A percentile compares a stretch with the other conserved stretches of the same genome.
These are phyloP conservation scores for Aristolochia fimbriata DNA, from an alignment of 164 flowering plant species.

Conservation along the genomic window DNA sequence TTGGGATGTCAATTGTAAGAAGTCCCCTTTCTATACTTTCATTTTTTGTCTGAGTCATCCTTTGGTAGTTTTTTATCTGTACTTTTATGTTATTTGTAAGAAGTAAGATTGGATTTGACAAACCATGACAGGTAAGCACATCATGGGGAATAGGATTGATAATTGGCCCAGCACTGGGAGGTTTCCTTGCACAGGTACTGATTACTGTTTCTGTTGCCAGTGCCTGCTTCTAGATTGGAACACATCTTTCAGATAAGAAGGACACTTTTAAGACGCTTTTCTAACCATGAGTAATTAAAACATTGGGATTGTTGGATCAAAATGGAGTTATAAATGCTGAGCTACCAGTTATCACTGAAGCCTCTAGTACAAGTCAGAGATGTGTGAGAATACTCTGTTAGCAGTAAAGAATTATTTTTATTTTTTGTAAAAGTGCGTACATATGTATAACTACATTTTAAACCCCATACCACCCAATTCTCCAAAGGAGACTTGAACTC, in stretches of 20 bases:
- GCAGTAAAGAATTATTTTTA: too few species aligned
- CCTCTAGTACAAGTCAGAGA: not conserved
- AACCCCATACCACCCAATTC: too few species aligned
- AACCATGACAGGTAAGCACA: constrained; percentile 35
- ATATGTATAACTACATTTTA: too few species aligned
- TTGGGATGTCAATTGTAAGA: constrained; percentile 62
- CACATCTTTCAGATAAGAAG: not conserved
- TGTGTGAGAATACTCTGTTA: not conserved
- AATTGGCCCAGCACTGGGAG: constrained; percentile 56
- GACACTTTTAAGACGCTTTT: not conserved
- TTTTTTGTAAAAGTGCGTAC: too few species aligned
- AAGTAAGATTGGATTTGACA: not conserved
- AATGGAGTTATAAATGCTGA: too few species aligned
- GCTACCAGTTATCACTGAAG: too few species aligned
- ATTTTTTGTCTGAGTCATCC: not conserved
- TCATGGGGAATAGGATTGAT: constrained; percentile 49
- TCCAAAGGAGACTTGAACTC: too few species aligned
- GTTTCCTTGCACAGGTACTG: constrained; percentile 49
- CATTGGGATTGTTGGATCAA: too few species aligned
- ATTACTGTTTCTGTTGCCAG: not conserved
- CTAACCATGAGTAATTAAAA: too few species aligned
- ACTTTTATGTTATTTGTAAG: not conserved
- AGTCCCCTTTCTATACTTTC: not conserved
- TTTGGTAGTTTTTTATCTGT: not conserved
- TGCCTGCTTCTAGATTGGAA: not conserved